Conservation (phyloP, 768 basidiomycete species). For the Arthromyces matolae region DNA sequence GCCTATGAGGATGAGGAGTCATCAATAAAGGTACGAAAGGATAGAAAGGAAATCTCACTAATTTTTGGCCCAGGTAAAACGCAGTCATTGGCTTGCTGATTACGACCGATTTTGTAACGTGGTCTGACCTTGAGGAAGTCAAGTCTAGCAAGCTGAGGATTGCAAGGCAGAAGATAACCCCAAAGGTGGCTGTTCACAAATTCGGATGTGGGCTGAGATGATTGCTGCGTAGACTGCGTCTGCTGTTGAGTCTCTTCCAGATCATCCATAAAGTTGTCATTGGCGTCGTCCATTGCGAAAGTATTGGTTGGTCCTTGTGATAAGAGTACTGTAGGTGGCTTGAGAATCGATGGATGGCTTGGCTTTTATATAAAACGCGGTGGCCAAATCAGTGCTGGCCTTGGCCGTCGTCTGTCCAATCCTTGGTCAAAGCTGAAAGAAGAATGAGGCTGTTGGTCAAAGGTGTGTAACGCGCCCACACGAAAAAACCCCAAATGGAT, state of each 20-base stretch:
- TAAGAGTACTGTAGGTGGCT: neutral
- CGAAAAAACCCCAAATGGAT: constrained; percentile 2
- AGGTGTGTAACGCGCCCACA: neutral
- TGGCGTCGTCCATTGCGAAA: constrained; percentile 15
- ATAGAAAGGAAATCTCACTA: too few relatives aligned
- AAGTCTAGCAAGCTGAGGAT: constrained; percentile 45
- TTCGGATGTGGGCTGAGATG: constrained; percentile 34
- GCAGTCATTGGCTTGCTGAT: constrained; percentile 43
- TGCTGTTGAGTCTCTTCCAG: constrained; percentile 33
- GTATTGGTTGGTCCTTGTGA: neutral
- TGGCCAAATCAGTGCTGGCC: constrained; percentile 10
- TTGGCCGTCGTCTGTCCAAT: constrained; percentile 13
- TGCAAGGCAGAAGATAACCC: constrained; percentile 71
- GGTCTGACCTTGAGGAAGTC: constrained; percentile 57
- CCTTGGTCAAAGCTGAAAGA: constrained; percentile 13
- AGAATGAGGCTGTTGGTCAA: neutral
- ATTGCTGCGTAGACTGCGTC: constrained; percentile 44
- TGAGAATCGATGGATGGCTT: neutral
- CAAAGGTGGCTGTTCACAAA: constrained; percentile 48
- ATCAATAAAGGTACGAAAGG: too few relatives aligned
- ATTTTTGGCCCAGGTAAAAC: constrained; percentile 69
- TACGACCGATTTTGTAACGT: constrained; percentile 54
- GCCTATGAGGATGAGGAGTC: too few relatives aligned
- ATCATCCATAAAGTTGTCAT: constrained; percentile 15
- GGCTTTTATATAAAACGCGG: constrained; percentile 28